Evolutionary conservation across 495 filamentous ascomycete species (phyloP).

Genomic region (Letharia lupina): DNA sequence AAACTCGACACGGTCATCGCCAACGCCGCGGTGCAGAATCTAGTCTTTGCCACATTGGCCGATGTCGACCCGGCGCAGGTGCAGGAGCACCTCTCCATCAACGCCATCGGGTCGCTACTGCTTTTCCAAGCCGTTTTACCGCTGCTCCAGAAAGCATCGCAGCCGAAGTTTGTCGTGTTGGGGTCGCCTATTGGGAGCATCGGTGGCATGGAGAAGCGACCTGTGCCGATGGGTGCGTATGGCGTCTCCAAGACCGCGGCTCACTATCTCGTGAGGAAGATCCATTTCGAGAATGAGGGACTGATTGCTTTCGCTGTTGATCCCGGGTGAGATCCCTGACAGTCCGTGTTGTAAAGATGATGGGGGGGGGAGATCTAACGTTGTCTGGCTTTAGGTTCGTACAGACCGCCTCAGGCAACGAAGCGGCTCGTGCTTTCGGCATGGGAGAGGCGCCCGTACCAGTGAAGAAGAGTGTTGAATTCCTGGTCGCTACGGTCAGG

Average conservation of each 20-base stretch:
- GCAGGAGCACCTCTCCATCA: conserved; percentile 34
- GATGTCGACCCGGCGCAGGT: conserved; percentile 27
- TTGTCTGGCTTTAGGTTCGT: too few species aligned
- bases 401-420: too few species aligned
- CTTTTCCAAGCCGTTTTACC: conserved; percentile 35
- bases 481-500: too few species aligned
- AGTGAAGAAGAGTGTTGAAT: too few species aligned
- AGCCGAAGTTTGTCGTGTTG: conserved; percentile 34
- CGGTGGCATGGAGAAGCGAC: conserved; percentile 17
- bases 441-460: too few species aligned
- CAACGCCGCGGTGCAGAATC: conserved; percentile 36
- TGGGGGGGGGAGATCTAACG: too few species aligned
- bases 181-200: conserved; percentile 16
- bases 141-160: conserved; percentile 30
- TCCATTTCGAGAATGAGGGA: conserved; percentile 33
- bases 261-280: conserved; percentile 32
- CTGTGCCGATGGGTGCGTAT: conserved; percentile 34
- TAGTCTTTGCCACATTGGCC: conserved; percentile 12
- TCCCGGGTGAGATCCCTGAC: background rate
- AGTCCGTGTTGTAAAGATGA: too few species aligned
- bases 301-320: conserved; percentile 20
- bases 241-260: conserved; percentile 33
- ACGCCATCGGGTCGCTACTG: conserved; percentile 30
- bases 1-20: conserved; percentile 42
- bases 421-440: too few species aligned